phyloP scores from a whole-genome alignment of 768 basidiomycete genomes.

The Cystofilobasidium capitatum region DNA sequence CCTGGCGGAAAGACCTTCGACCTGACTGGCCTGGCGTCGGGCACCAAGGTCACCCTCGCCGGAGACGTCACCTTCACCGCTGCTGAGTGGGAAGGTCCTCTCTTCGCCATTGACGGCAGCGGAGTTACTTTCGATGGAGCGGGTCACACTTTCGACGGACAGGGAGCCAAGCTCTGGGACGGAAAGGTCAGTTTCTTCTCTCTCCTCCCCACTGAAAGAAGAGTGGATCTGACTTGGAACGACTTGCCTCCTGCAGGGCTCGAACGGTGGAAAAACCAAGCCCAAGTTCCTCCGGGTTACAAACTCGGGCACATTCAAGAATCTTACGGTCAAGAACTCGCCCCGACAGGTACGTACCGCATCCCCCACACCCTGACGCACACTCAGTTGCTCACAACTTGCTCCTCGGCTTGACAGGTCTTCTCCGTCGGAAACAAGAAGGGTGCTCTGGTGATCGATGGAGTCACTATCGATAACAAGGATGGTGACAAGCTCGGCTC shows the following conservation, averaged over 20 bases:
- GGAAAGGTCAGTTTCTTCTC: slow-evolving; percentile 22
- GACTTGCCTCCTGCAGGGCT: background rate
- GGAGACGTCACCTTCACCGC: slow-evolving; percentile 56
- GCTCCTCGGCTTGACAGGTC: slow-evolving; percentile 28
- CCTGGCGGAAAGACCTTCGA: slow-evolving; percentile 49
- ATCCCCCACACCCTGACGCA: background rate
- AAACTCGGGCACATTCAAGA: slow-evolving; percentile 43
- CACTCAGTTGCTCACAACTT: background rate
- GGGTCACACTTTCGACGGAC: slow-evolving; percentile 43
- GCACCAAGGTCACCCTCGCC: slow-evolving; percentile 53
- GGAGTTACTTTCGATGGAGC: slow-evolving; percentile 41
- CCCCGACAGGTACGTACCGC: slow-evolving; percentile 31
- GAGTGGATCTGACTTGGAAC: no score
- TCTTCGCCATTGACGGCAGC: slow-evolving; percentile 22
- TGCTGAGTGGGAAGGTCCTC: slow-evolving; percentile 32
- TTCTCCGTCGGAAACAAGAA: slow-evolving; percentile 37
- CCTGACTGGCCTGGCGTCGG: slow-evolving; percentile 43
- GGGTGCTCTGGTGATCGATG: slow-evolving; percentile 44
- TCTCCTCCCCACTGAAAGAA: background rate
- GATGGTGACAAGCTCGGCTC: slow-evolving; percentile 46
- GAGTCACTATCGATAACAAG: slow-evolving; percentile 49
- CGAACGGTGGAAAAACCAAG: background rate
- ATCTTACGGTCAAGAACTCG: slow-evolving; percentile 43
- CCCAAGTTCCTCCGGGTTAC: slow-evolving; percentile 29
- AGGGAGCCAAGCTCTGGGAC: slow-evolving; percentile 45